Percentiles rank a stretch among this genome's conserved stretches.
Conservation (phyloP, 352 stramenopile species). For the Thalassiosira ordinaria region DNA sequence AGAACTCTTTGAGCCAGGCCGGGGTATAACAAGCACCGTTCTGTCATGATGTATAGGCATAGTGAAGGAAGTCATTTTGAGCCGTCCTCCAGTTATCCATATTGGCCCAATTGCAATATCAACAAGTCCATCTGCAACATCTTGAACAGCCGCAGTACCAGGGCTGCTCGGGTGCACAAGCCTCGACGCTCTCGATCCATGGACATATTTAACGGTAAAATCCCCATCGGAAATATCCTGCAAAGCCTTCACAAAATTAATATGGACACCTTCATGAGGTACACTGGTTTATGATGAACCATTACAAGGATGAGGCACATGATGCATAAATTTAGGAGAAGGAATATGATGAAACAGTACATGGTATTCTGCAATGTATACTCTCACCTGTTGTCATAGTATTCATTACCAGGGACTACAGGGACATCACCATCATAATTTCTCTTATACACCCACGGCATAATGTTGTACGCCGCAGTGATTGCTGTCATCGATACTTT, state of each 20-base stretch:
- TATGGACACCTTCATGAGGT: not conserved
- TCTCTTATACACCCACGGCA: not conserved
- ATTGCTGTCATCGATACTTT: not conserved
- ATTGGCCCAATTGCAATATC: not conserved
- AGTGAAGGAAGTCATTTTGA: not conserved
- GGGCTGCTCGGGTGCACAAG: not conserved
- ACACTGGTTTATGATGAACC: too few species aligned
- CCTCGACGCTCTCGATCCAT: not conserved
- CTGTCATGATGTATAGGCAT: not conserved
- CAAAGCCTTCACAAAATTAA: not conserved
- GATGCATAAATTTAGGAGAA: not conserved
- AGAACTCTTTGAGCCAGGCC: not conserved
- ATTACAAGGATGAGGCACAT: not conserved
- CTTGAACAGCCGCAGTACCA: not conserved
- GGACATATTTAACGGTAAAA: not conserved
- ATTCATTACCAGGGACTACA: not conserved
- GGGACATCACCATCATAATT: not conserved
- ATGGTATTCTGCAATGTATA: not conserved
- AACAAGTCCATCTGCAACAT: not conserved
- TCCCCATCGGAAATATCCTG: not conserved
- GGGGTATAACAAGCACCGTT: not conserved
- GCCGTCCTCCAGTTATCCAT: not conserved
- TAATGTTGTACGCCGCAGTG: not conserved
- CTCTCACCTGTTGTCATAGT: not conserved
- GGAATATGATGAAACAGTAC: too few species aligned